These are phyloP conservation scores for Triangularia verruculosa DNA, from an alignment of 2,329 filamentous ascomycete genomes.

Conservation along the genomic window DNA sequence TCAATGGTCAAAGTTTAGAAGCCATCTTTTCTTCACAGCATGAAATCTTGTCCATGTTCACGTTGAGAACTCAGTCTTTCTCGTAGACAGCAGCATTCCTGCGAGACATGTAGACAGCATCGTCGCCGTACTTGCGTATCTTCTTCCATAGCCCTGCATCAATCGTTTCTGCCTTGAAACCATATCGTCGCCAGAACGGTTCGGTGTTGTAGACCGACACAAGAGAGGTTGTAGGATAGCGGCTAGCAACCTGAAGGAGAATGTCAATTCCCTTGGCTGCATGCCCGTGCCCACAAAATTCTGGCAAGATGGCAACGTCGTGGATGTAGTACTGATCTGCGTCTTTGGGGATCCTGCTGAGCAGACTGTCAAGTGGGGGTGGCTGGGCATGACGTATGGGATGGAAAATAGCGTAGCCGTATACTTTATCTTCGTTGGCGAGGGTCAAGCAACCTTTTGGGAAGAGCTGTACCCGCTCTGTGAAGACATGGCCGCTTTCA, in stretches of 20 bases:
- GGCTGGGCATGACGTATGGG: constrained; percentile 33
- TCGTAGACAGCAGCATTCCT: too few relatives aligned
- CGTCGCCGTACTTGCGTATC: constrained; percentile 33
- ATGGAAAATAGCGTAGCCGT: constrained; percentile 38
- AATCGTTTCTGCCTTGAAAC: constrained; percentile 28
- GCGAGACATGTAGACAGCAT: too few relatives aligned
- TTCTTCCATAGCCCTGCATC: constrained; percentile 31
- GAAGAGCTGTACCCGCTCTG: constrained; percentile 35
- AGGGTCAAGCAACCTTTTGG: constrained; percentile 36
- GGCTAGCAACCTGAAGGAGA: constrained; percentile 10
- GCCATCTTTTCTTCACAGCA: too few relatives aligned
- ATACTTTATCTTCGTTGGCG: constrained; percentile 15
- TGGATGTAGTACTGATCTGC: constrained; percentile 40
- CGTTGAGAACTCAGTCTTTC: too few relatives aligned
- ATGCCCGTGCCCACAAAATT: constrained; percentile 26
- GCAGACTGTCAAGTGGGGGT: constrained; percentile 33
- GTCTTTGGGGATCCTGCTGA: constrained; percentile 30
- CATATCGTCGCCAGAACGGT: constrained; percentile 35
- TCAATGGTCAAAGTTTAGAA: too few relatives aligned
- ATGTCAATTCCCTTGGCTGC: constrained; percentile 28
- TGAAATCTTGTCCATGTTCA: too few relatives aligned
- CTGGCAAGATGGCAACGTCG: constrained; percentile 35
- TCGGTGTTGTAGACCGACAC: constrained; percentile 37
- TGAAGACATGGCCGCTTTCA: constrained; percentile 32
- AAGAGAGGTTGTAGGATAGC: constrained; percentile 31